A percentile compares a stretch with the other conserved stretches of the same genome.
Evolutionary conservation across 768 basidiomycete genomes (phyloP).

Genomic region (Roridomyces roridus): DNA sequence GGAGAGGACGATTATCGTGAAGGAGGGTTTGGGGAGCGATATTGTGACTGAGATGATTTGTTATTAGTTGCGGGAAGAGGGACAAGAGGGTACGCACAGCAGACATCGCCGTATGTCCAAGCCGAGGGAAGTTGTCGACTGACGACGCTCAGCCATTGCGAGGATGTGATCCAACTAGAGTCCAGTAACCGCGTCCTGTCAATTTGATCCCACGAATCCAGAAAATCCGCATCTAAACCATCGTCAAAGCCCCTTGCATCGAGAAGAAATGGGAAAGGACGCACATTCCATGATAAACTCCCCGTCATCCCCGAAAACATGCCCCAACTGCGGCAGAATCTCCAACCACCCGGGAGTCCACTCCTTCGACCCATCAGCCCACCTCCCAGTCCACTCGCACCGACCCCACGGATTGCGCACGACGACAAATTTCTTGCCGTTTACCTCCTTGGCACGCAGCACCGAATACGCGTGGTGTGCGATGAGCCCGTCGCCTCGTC

Average conservation of each 20-base stretch:
- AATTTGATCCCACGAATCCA: slow-evolving; percentile 15
- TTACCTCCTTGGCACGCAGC: slow-evolving; percentile 50
- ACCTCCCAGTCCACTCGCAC: slow-evolving; percentile 56
- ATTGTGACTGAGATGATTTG: no score
- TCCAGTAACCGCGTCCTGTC: slow-evolving; percentile 30
- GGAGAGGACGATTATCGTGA: slow-evolving; percentile 45
- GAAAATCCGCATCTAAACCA: slow-evolving; percentile 10
- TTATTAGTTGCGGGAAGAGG: no score
- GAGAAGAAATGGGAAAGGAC: slow-evolving; percentile 19
- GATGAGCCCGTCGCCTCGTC: slow-evolving; percentile 42
- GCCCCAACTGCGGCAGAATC: slow-evolving; percentile 45
- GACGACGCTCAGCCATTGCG: slow-evolving; percentile 32
- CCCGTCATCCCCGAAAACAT: slow-evolving; percentile 57
- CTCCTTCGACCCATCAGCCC: slow-evolving; percentile 63
- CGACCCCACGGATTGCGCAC: slow-evolving; percentile 60
- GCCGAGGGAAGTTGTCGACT: slow-evolving; percentile 22
- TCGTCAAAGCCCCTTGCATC: no score
- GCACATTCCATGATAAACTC: slow-evolving; percentile 62
- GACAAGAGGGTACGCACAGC: no score
- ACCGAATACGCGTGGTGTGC: slow-evolving; percentile 56
- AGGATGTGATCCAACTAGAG: slow-evolving; percentile 29
- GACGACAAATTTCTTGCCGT: slow-evolving; percentile 56
- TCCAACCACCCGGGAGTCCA: slow-evolving; percentile 59
- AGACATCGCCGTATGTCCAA: slow-evolving; percentile 35
- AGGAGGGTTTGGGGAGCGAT: slow-evolving; percentile 32